These are phyloP conservation scores for Nicotiana tabacum DNA, from an alignment of 257 asterid genomes.

Conservation along the genomic window DNA sequence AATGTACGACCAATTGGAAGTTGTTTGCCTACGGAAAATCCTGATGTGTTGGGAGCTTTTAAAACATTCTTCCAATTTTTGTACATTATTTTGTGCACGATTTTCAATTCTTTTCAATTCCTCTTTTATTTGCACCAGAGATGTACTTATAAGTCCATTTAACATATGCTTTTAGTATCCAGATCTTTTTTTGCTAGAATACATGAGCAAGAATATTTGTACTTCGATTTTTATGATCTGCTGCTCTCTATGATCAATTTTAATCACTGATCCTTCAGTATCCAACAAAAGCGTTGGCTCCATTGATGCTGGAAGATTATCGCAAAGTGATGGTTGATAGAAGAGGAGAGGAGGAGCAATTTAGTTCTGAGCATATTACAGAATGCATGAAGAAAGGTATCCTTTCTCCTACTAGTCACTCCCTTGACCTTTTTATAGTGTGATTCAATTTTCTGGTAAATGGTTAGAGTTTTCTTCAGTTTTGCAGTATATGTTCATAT, in stretches of 20 bases:
- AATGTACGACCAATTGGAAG: background rate
- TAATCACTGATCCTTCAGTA: constrained; percentile 39
- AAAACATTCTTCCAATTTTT: background rate
- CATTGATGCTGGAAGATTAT: constrained; percentile 82
- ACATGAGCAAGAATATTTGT: background rate
- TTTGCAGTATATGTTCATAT: background rate
- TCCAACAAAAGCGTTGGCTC: constrained; percentile 95
- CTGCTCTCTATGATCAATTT: constrained; percentile 1
- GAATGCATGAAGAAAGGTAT: constrained; percentile 85
- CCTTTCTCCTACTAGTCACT: background rate
- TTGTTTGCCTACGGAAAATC: background rate
- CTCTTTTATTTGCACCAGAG: background rate
- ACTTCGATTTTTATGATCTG: background rate
- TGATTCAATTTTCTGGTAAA: background rate
- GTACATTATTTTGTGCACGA: background rate
- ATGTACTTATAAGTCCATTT: background rate
- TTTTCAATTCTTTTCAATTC: background rate
- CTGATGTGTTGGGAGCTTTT: background rate
- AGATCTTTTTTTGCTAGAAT: background rate
- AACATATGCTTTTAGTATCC: background rate
- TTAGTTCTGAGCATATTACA: constrained; percentile 59
- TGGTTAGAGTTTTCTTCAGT: background rate
- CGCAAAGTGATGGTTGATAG: constrained; percentile 81
- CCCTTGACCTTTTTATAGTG: background rate
- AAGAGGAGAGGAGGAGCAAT: constrained; percentile 78